Evolutionary conservation across 2,329 filamentous ascomycete genomes (phyloP).

Genomic region (Westerdykella sp.): DNA sequence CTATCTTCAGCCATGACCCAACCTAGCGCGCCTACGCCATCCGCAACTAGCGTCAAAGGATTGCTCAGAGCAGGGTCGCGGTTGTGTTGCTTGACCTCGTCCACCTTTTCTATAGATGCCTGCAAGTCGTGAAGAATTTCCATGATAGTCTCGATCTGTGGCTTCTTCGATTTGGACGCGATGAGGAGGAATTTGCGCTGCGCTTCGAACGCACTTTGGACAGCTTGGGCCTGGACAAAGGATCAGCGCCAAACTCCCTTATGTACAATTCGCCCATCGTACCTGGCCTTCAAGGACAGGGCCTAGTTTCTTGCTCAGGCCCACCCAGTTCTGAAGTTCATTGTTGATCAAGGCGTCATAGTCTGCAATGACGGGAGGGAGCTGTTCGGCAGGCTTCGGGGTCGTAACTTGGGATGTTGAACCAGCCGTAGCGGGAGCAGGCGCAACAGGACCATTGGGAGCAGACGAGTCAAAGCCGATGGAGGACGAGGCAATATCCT

Average conservation of each 20-base stretch:
- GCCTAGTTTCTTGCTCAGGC: constrained; percentile 70
- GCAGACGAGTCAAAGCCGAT: constrained; percentile 47
- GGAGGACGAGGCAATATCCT: constrained; percentile 84
- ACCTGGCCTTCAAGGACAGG: constrained; percentile 76
- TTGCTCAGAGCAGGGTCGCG: constrained; percentile 68
- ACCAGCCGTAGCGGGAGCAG: constrained; percentile 21
- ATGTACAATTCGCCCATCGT: constrained; percentile 16
- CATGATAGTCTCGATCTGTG: constrained; percentile 65
- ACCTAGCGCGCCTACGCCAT: constrained; percentile 81
- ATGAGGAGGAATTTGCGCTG: constrained; percentile 85
- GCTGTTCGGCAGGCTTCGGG: constrained; percentile 37
- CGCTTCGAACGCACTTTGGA: constrained; percentile 66
- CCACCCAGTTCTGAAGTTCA: constrained; percentile 71
- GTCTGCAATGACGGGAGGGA: constrained; percentile 67
- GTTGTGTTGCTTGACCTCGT: constrained; percentile 75
- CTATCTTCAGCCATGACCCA: constrained; percentile 74
- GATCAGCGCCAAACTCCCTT: too few relatives aligned
- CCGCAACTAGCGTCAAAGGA: constrained; percentile 79
- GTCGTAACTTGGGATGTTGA: constrained; percentile 13
- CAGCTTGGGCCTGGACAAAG: constrained; percentile 45
- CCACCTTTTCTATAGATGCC: constrained; percentile 70
- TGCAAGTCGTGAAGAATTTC: constrained; percentile 83
- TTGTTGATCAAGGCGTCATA: constrained; percentile 74
- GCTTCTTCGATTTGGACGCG: constrained; percentile 87
- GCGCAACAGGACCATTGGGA: constrained; percentile 20